Conservation (phyloP, 169 alveolate genomes). For the Plasmodium billcollinsi region DNA sequence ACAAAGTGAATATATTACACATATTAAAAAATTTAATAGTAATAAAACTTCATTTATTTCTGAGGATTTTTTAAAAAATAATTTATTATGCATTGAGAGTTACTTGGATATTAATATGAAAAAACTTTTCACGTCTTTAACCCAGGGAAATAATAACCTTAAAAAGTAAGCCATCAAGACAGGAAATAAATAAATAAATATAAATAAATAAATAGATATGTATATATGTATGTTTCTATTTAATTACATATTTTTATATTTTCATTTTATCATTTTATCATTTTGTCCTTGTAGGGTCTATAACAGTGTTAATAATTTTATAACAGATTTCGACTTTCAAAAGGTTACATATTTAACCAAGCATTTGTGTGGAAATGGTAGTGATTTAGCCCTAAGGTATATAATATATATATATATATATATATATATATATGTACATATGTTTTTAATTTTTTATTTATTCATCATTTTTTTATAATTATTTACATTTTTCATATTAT, state of each 20-base stretch:
- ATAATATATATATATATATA: no score
- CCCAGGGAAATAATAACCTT: constrained; percentile 64
- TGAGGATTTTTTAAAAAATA: constrained; percentile 12
- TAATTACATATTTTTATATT: no score
- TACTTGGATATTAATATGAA: constrained; percentile 41
- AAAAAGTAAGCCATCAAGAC: neutral
- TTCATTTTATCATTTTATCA: neutral
- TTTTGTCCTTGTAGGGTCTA: constrained; percentile 9
- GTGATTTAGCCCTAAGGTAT: constrained; percentile 37
- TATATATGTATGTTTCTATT: no score
- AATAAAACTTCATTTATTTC: neutral
- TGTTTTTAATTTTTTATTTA: neutral
- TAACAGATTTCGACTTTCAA: constrained; percentile 9
- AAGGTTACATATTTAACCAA: constrained; percentile 41
- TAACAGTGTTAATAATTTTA: constrained; percentile 17
- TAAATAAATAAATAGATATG: no score
- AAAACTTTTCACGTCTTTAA: constrained; percentile 14
- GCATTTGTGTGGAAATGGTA: constrained; percentile 70
- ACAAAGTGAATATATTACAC: neutral
- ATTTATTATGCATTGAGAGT: constrained; percentile 1
- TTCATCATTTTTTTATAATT: neutral
- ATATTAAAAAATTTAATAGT: neutral
- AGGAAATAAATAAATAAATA: no score
- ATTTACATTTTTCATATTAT: neutral
- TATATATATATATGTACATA: neutral